Percentiles rank a stretch among this genome's conserved stretches.
phyloP scores from a whole-genome alignment of 2,329 filamentous ascomycete species.

The Phoma sp. region DNA sequence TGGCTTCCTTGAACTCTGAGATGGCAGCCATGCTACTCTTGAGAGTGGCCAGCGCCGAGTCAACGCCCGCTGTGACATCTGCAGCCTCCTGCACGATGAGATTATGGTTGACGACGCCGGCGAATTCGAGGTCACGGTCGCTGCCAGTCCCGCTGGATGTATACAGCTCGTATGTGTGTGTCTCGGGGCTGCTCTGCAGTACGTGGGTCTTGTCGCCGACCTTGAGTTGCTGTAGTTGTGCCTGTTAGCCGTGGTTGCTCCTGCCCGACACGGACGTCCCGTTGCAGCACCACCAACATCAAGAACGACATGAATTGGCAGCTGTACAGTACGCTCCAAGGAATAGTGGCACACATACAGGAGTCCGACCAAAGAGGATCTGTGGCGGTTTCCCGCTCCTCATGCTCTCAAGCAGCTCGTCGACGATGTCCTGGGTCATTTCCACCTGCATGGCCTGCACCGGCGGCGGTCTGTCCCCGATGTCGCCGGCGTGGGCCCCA shows the following conservation, averaged over 20 bases:
- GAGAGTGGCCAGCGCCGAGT: conserved; percentile 64
- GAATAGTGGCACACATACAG: conserved; percentile 41
- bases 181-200: conserved; percentile 60
- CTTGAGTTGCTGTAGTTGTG: conserved; percentile 56
- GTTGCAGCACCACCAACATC: conserved; percentile 19
- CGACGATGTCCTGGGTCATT: conserved; percentile 49
- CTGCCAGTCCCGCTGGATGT: conserved; percentile 46
- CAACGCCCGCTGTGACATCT: conserved; percentile 61
- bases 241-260: conserved; percentile 38
- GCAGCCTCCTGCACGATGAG: conserved; percentile 61
- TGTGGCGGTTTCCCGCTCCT: conserved; percentile 46
- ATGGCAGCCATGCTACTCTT: conserved; percentile 65
- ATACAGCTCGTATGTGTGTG: conserved; percentile 65
- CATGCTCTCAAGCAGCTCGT: conserved; percentile 48
- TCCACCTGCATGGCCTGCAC: conserved; percentile 51
- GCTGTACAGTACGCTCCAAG: conserved; percentile 8
- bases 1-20: conserved; percentile 66
- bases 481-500: conserved; percentile 48
- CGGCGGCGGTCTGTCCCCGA: conserved; percentile 37
- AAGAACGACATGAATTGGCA: not conserved
- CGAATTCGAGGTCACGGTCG: conserved; percentile 59
- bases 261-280: conserved; percentile 12
- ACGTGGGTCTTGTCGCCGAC: conserved; percentile 63
- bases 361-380: conserved; percentile 48
- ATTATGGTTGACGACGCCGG: conserved; percentile 63